Evolutionary conservation across 2,329 filamentous ascomycete genomes (phyloP).

Genomic region (Escovopsis weberi): DNA sequence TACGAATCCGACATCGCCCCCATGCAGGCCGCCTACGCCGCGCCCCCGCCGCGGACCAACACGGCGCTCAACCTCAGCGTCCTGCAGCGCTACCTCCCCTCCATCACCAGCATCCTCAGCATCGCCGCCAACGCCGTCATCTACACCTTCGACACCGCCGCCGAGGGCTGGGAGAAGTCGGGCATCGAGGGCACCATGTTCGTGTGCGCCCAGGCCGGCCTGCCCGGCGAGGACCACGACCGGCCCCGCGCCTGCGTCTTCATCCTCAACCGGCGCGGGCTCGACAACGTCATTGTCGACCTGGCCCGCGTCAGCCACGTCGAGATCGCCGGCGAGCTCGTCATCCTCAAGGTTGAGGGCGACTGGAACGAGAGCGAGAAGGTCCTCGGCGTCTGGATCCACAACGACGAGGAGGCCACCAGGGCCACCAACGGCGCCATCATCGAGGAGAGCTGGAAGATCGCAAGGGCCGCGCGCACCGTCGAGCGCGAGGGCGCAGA

Average conservation of each 20-base stretch:
- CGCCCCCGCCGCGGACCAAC: conserved; percentile 51
- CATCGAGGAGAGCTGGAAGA: conserved; percentile 30
- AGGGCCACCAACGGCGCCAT: conserved; percentile 25
- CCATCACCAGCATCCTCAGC: conserved; percentile 57
- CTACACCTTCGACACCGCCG: conserved; percentile 58
- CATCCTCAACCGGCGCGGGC: conserved; percentile 55
- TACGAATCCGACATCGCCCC: conserved; percentile 51
- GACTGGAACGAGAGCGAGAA: conserved; percentile 21
- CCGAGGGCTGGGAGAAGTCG: conserved; percentile 67
- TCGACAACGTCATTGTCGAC: conserved; percentile 56
- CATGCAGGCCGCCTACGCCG: conserved; percentile 23
- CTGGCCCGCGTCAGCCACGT: conserved; percentile 47
- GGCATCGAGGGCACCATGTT: conserved; percentile 82
- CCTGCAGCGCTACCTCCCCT: conserved; percentile 65
- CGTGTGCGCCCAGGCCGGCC: conserved; percentile 49
- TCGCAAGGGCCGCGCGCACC: conserved; percentile 17
- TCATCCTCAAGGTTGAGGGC: conserved; percentile 31
- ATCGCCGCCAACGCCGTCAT: conserved; percentile 77
- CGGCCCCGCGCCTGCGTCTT: conserved; percentile 43
- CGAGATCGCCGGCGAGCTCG: conserved; percentile 43
- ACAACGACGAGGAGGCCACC: conserved; percentile 33
- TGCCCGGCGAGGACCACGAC: conserved; percentile 20
- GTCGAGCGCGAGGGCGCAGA: conserved; percentile 17
- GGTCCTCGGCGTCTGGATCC: conserved; percentile 40
- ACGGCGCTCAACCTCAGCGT: conserved; percentile 80